phyloP scores from a whole-genome alignment of 208 protist species.

The Leishmania lainsoni region DNA sequence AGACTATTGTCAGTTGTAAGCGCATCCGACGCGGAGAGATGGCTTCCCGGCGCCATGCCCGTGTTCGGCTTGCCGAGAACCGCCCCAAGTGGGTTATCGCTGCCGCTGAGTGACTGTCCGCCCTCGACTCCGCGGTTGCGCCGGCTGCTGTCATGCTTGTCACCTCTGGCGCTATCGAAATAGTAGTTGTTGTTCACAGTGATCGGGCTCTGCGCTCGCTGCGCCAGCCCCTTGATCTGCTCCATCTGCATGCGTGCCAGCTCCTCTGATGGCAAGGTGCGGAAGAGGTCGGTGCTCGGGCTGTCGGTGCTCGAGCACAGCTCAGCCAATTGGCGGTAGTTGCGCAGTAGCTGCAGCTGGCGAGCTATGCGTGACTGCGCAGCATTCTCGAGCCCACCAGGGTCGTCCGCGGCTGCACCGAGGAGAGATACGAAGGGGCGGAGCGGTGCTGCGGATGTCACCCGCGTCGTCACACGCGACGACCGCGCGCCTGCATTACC shows the following conservation, averaged over 20 bases:
- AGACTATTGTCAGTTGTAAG: slow-evolving; percentile 12
- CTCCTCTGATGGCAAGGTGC: slow-evolving; percentile 36
- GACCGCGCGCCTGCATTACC: neutral
- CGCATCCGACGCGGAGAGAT: slow-evolving; percentile 12
- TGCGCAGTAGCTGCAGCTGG: slow-evolving; percentile 73
- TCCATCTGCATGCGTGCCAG: slow-evolving; percentile 47
- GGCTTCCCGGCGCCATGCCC: neutral
- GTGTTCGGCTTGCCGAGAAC: neutral
- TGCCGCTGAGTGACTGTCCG: slow-evolving; percentile 10
- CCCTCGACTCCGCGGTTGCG: slow-evolving; percentile 4
- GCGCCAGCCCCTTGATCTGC: slow-evolving; percentile 21
- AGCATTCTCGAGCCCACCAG: slow-evolving; percentile 39
- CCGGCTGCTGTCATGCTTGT: slow-evolving; percentile 11
- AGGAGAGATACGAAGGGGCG: slow-evolving; percentile 8
- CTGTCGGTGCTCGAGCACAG: slow-evolving; percentile 52
- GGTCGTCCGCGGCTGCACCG: neutral
- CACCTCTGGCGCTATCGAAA: slow-evolving; percentile 18
- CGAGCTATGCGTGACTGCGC: slow-evolving; percentile 52
- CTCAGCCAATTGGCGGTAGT: slow-evolving; percentile 63
- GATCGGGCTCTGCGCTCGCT: slow-evolving; percentile 42
- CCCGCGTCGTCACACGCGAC: slow-evolving; percentile 24
- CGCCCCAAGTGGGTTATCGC: slow-evolving; percentile 3
- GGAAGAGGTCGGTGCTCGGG: slow-evolving; percentile 43
- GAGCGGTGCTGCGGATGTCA: slow-evolving; percentile 10
- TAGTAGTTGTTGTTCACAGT: slow-evolving; percentile 71